A percentile compares a stretch with the other conserved stretches of the same genome.
Evolutionary conservation across 225 moss, liverwort and hornwort species (phyloP).

Genomic region (Neckera pumila): DNA sequence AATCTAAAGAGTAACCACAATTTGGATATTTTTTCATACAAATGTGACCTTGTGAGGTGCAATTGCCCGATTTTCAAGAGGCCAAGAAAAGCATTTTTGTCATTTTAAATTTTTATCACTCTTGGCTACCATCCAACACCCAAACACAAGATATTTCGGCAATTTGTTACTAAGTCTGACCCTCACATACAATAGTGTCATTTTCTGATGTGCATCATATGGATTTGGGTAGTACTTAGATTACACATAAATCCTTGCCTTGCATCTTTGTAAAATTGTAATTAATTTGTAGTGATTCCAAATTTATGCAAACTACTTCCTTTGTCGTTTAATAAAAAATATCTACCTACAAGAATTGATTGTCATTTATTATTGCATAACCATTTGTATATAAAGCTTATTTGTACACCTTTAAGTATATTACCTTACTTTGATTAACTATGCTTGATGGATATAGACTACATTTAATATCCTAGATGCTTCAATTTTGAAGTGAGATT

Average conservation of each 20-base stretch:
- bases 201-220: background rate
- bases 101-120: too few relatives aligned
- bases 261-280: background rate
- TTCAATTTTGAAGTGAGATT: background rate
- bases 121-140: background rate
- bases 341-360: background rate
- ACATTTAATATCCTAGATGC: rapidly evolving
- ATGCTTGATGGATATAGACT: background rate
- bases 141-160: rapidly evolving
- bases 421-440: too few relatives aligned
- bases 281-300: background rate
- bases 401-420: background rate
- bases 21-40: too few relatives aligned
- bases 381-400: background rate
- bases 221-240: background rate
- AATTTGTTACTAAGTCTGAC: background rate
- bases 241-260: background rate
- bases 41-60: too few relatives aligned
- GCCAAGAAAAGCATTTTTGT: too few relatives aligned
- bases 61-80: too few relatives aligned
- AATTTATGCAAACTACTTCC: background rate
- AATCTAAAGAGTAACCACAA: too few relatives aligned
- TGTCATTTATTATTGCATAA: background rate
- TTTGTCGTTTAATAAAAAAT: background rate
- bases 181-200: background rate